These are phyloP conservation scores for Penicillium sp. DNA, from an alignment of 2,329 filamentous ascomycete species.

Conservation along the genomic window DNA sequence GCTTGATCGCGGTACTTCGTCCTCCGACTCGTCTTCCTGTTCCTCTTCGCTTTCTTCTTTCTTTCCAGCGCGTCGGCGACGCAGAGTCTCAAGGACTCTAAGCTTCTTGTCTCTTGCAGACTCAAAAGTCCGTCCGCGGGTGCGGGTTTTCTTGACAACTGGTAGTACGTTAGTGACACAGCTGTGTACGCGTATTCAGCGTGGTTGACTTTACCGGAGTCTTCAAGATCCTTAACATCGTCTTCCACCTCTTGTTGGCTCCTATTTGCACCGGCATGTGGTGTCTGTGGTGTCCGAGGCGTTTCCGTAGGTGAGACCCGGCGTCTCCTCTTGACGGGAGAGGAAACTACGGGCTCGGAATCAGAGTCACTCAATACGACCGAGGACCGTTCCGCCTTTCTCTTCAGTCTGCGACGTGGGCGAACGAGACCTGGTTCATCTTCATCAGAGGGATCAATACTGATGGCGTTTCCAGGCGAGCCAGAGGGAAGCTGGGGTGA, in stretches of 20 bases:
- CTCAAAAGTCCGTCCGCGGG: conserved; percentile 42
- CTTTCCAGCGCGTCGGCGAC: conserved; percentile 45
- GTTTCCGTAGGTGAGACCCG: conserved; percentile 13
- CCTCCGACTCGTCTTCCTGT: neutral
- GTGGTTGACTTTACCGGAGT: conserved; percentile 37
- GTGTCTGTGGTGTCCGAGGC: conserved; percentile 31
- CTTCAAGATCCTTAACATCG: conserved; percentile 47
- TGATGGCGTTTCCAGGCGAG: neutral
- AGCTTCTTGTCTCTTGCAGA: conserved; percentile 43
- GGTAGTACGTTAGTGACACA: conserved; percentile 15
- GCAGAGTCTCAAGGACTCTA: conserved; percentile 46
- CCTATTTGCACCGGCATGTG: conserved; percentile 28
- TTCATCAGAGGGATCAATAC: conserved; percentile 13
- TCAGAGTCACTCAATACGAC: conserved; percentile 30
- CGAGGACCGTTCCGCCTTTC: conserved; percentile 26
- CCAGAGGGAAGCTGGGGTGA: neutral
- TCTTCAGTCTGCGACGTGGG: conserved; percentile 32
- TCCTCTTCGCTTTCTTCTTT: conserved; percentile 30
- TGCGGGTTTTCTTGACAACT: conserved; percentile 43
- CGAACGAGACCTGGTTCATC: conserved; percentile 8
- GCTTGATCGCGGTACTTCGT: neutral
- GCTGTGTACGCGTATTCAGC: neutral
- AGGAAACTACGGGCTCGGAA: conserved; percentile 26
- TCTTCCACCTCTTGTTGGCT: conserved; percentile 47
- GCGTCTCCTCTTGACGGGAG: conserved; percentile 32